phyloP scores from a whole-genome alignment of 179 eudicot species.

The Actinidia chinensis region DNA sequence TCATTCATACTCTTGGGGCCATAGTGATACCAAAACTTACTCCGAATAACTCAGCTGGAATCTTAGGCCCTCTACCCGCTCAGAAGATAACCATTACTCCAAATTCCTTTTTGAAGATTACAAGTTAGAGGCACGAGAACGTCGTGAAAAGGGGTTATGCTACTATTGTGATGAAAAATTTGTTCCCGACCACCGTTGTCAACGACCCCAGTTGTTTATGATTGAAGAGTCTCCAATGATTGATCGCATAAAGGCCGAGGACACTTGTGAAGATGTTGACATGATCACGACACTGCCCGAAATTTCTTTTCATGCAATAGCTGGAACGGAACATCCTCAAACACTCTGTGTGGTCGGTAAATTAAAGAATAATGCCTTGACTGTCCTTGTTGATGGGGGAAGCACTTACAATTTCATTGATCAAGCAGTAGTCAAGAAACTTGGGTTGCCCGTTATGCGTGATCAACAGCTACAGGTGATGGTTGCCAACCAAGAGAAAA shows the following conservation, averaged over 20 bases:
- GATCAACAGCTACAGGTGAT: not conserved
- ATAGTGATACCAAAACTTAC: not conserved
- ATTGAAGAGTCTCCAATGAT: not conserved
- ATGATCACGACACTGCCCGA: not conserved
- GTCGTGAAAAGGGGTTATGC: not conserved
- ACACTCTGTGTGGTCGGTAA: not conserved
- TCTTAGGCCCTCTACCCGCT: not conserved
- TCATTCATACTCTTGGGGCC: not conserved
- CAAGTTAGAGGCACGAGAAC: not conserved
- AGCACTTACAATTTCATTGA: not conserved
- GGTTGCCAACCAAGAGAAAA: not conserved
- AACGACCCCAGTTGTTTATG: not conserved
- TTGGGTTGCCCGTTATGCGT: not conserved
- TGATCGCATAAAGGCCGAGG: too few relatives aligned
- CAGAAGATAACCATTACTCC: not conserved
- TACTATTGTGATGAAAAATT: not conserved
- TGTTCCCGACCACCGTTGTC: not conserved
- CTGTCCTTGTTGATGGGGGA: not conserved
- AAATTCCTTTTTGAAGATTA: not conserved
- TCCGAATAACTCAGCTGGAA: not conserved
- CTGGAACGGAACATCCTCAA: not conserved
- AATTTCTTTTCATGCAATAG: not conserved
- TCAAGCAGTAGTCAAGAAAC: not conserved
- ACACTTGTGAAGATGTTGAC: not conserved
- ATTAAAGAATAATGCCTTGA: not conserved